Percentiles rank a stretch among this genome's conserved stretches.
These are phyloP conservation scores for Globisporangium megalacanthum DNA, from an alignment of 352 stramenopile genomes.

Conservation along the genomic window DNA sequence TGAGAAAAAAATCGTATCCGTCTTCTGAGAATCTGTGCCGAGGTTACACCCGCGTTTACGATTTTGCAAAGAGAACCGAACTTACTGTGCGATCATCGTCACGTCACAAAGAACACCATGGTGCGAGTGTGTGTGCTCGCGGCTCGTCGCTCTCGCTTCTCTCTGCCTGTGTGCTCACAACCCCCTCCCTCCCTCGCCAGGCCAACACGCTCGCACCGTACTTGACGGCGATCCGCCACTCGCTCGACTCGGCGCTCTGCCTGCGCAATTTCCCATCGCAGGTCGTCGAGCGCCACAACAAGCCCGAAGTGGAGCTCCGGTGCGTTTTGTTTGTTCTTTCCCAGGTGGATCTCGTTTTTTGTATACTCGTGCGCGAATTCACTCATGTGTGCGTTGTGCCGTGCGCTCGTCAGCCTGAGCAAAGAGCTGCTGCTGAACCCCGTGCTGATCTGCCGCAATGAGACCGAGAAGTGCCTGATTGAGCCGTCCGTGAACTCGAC, in stretches of 20 bases:
- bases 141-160: background rate
- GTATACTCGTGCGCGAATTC: background rate
- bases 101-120: no score
- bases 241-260: constrained; percentile 89
- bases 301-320: constrained; percentile 92
- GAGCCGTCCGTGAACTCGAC: constrained; percentile 95
- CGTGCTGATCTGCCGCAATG: constrained; percentile 91
- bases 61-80: no score
- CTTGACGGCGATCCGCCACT: constrained; percentile 89
- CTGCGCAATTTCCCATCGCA: constrained; percentile 96
- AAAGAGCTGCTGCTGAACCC: constrained; percentile 94
- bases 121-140: no score
- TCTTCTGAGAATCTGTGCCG: no score
- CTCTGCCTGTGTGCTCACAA: constrained; percentile 19
- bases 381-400: background rate
- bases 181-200: constrained; percentile 20
- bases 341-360: no score
- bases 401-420: constrained; percentile 62
- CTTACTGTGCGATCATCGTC: no score
- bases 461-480: constrained; percentile 92
- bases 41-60: no score
- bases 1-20: no score
- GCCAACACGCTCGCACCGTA: constrained; percentile 90
- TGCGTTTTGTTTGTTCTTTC: constrained; percentile 20
- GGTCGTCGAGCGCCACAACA: constrained; percentile 95